Evolutionary conservation across 371 early-diverging fungal species (phyloP), one percentile per base, ranked within the genome.

Genomic region (Mortierella sp.): DNA sequence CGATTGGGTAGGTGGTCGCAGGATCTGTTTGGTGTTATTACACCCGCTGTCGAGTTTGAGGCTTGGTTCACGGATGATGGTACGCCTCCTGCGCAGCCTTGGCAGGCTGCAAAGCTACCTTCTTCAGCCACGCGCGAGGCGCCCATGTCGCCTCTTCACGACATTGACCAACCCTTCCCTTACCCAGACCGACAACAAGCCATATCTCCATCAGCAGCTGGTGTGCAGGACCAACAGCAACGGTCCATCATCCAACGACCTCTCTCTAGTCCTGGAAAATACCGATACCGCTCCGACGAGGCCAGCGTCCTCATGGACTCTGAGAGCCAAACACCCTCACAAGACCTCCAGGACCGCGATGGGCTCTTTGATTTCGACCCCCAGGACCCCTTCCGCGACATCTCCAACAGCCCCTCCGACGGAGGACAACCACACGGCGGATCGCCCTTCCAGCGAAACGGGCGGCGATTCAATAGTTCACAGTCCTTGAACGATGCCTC

Each of bases 1-100:
- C 79, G 75, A 4, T 63, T 92, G 21, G 92, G 91, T 49, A 70
- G 46, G 0, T 79, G 84, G 77, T 87, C 89, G 35, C 88, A 89
- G 80, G 88, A 89, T 27, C 75, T 92, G 29, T 92, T 90, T 81
- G 92, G 92, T 44, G 87, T 86, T 11, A 86, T 86, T 41, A 86
- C 87, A 1, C 82, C 87, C 3, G 70, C 75, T 1, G 49, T 65
- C 4, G 87, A 86, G 63, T 86, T 86, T 70, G 82, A 86, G 21
- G 70, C 78, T 1, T 86, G 87, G 87, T 86, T 86, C 56, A 80
- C 82, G 35, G 80, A 86, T 51, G 83, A 82, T 46, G 83, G 82
- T 0, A 11, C 56, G 1, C 65, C 74, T 1, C 75, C 83, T 29
- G 41, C 16, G 18, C 16, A 11, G 10, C 27, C 70, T 48, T 48